phyloP scores from a whole-genome alignment of 441 rosid species.

The Pelargonium australe region DNA sequence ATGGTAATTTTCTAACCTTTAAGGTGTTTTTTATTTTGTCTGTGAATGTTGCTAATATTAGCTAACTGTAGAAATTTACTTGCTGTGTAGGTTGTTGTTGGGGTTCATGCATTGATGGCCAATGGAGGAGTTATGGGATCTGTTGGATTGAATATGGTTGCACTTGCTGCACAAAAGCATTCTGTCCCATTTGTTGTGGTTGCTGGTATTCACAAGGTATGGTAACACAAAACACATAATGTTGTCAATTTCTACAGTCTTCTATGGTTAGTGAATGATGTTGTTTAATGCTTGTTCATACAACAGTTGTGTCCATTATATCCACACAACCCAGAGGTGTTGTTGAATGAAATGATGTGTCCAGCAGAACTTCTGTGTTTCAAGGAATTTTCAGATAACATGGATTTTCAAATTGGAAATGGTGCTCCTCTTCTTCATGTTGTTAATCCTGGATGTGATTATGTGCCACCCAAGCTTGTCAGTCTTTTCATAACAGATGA shows the following conservation, averaged over 20 bases:
- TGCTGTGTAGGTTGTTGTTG: slow-evolving; percentile 70
- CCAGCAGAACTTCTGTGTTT: not conserved
- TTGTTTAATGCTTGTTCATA: not conserved
- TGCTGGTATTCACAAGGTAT: slow-evolving; percentile 95
- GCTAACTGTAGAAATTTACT: not conserved
- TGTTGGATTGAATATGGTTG: slow-evolving; percentile 94
- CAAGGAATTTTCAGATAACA: not conserved
- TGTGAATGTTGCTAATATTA: not conserved
- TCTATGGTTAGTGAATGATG: not conserved
- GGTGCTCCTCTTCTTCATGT: slow-evolving; percentile 5
- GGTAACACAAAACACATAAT: not conserved
- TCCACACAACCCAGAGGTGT: slow-evolving; percentile 1
- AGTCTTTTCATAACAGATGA: slow-evolving; percentile 4
- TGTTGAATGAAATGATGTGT: slow-evolving; percentile 5
- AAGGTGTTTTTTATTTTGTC: not conserved
- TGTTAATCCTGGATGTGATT: slow-evolving; percentile 2
- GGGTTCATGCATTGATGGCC: slow-evolving; percentile 97
- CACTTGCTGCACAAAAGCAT: slow-evolving; percentile 93
- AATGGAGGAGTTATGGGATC: slow-evolving; percentile 96
- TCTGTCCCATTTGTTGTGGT: slow-evolving; percentile 97
- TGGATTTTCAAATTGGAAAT: slow-evolving; percentile 3
- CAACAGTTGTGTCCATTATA: not conserved
- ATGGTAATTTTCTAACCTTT: slow-evolving; percentile 44
- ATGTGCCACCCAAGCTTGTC: not conserved
- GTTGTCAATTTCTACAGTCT: no score